Evolutionary conservation across 2,329 filamentous ascomycete genomes (phyloP).

Genomic region (Alternaria conjuncta): DNA sequence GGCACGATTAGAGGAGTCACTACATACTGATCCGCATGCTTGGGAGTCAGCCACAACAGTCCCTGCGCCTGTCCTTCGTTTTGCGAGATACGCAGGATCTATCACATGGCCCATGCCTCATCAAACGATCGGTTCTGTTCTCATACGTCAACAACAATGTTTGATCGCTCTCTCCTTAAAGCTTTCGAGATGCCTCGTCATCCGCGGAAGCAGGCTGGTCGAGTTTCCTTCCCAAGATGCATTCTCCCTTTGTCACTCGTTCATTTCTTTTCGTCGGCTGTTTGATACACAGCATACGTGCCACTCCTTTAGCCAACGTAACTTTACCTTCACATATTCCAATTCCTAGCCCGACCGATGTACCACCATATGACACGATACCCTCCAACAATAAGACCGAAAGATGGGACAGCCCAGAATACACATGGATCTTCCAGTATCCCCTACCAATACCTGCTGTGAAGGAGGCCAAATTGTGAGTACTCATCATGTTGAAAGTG

Average conservation of each 20-base stretch:
- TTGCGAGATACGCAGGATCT: not conserved
- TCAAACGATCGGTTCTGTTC: conserved; percentile 1
- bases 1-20: conserved; percentile 1
- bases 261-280: conserved; percentile 5
- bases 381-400: conserved; percentile 8
- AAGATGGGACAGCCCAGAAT: conserved; percentile 46
- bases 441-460: conserved; percentile 56
- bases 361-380: conserved; percentile 6
- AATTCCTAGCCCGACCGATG: not conserved
- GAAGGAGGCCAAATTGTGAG: conserved; percentile 53
- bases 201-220: not conserved
- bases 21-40: conserved; percentile 5
- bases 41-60: not conserved
- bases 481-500: not conserved
- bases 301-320: conserved; percentile 9
- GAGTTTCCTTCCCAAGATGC: conserved; percentile 8
- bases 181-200: not conserved
- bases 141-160: not conserved
- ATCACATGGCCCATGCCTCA: conserved; percentile 9
- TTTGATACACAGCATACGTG: not conserved
- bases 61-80: conserved; percentile 10
- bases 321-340: not conserved
- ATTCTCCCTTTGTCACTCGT: conserved; percentile 8
- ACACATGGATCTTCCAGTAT: conserved; percentile 49
- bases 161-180: conserved; percentile 2